Percentiles rank a stretch among this genome's conserved stretches.
phyloP scores from a whole-genome alignment of 2,329 filamentous ascomycete genomes.

The Leptographium radiaticola region DNA sequence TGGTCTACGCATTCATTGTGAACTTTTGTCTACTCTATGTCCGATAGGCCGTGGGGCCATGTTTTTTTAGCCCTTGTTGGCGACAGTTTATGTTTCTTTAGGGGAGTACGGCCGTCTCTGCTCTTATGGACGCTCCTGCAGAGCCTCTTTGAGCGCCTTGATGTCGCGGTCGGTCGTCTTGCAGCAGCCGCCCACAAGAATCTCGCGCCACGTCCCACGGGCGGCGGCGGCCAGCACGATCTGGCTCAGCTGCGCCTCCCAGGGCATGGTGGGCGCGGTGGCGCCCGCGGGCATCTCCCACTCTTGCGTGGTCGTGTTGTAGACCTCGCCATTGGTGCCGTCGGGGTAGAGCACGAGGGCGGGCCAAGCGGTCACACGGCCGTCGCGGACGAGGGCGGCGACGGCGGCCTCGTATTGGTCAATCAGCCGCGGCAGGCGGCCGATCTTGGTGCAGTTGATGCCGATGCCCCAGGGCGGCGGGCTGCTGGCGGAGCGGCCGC shows the following conservation, averaged over 20 bases:
- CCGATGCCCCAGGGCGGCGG: slow-evolving; percentile 46
- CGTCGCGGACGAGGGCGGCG: slow-evolving; percentile 17
- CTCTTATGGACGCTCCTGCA: neutral
- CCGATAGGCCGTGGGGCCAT: too few species aligned
- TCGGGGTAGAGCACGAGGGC: slow-evolving; percentile 54
- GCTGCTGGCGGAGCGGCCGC: neutral
- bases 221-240: slow-evolving; percentile 24
- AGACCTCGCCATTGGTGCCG: slow-evolving; percentile 54
- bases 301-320: slow-evolving; percentile 47
- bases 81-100: too few species aligned
- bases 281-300: slow-evolving; percentile 36
- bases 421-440: slow-evolving; percentile 44
- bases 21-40: too few species aligned
- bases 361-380: slow-evolving; percentile 28
- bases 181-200: slow-evolving; percentile 41
- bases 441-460: slow-evolving; percentile 56
- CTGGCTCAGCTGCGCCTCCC: slow-evolving; percentile 31
- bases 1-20: too few species aligned
- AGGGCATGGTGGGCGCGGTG: slow-evolving; percentile 21
- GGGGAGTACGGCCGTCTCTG: too few species aligned
- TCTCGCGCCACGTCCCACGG: slow-evolving; percentile 27
- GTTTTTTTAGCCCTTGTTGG: too few species aligned
- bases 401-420: slow-evolving; percentile 39
- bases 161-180: slow-evolving; percentile 26
- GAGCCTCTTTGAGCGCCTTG: neutral